Evolutionary conservation across 495 filamentous ascomycete species (phyloP).

Genomic region (Daldinia childiae): DNA sequence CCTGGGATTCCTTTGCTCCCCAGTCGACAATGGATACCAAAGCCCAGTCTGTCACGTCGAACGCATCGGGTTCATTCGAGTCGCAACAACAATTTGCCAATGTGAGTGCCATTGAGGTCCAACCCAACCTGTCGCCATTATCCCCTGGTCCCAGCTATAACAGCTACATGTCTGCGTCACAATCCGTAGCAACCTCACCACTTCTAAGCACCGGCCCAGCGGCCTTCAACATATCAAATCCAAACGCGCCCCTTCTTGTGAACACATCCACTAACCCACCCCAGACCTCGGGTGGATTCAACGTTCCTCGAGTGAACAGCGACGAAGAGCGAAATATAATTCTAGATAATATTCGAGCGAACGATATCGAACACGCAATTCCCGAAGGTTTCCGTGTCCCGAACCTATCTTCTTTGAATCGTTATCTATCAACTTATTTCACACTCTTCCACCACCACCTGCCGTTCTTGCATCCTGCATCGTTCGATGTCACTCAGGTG

Average conservation of each 20-base stretch:
- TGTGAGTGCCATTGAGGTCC: slow-evolving; percentile 61
- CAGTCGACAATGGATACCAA: slow-evolving; percentile 70
- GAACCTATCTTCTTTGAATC: slow-evolving; percentile 77
- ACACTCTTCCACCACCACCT: slow-evolving; percentile 96
- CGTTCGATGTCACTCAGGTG: slow-evolving; percentile 80
- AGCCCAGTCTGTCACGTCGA: slow-evolving; percentile 71
- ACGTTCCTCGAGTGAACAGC: slow-evolving; percentile 71
- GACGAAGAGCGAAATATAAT: slow-evolving; percentile 86
- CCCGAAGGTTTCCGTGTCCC: slow-evolving; percentile 91
- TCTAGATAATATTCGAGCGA: slow-evolving; percentile 82
- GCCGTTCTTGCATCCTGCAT: slow-evolving; percentile 93
- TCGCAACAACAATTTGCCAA: slow-evolving; percentile 67
- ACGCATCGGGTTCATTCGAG: slow-evolving; percentile 72
- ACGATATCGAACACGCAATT: slow-evolving; percentile 82
- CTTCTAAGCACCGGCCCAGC: slow-evolving; percentile 69
- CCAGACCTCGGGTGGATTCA: slow-evolving; percentile 70
- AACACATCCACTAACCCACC: slow-evolving; percentile 49
- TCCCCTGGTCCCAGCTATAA: slow-evolving; percentile 73
- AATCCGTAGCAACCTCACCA: slow-evolving; percentile 73
- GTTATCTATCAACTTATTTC: slow-evolving; percentile 95
- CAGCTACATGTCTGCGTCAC: slow-evolving; percentile 67
- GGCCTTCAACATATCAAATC: slow-evolving; percentile 72
- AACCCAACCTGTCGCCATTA: slow-evolving; percentile 68
- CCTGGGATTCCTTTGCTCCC: slow-evolving; percentile 83
- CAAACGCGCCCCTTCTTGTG: slow-evolving; percentile 61